phyloP scores from a whole-genome alignment of 2,329 filamentous ascomycete species.

The Penicillium sp. region DNA sequence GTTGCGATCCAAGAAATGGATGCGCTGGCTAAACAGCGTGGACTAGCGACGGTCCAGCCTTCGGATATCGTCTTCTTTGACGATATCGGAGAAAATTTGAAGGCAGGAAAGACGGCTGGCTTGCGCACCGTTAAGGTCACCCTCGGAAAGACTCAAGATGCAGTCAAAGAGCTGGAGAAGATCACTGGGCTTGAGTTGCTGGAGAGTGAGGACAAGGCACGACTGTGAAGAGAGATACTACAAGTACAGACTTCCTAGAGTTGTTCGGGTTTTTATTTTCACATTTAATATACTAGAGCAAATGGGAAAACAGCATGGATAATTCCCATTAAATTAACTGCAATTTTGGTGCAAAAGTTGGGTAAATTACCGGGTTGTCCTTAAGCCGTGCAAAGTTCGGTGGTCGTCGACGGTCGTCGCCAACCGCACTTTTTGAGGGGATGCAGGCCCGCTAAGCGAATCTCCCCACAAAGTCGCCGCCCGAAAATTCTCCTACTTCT shows the following conservation, averaged over 20 bases:
- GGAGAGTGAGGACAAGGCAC: slow-evolving; percentile 37
- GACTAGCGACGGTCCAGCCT: slow-evolving; percentile 56
- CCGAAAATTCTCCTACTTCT: slow-evolving; percentile 33
- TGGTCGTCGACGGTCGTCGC: slow-evolving; percentile 35
- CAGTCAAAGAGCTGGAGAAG: slow-evolving; percentile 76
- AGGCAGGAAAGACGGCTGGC: slow-evolving; percentile 70
- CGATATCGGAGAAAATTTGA: slow-evolving; percentile 91
- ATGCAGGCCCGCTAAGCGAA: slow-evolving; percentile 44
- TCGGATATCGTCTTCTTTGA: slow-evolving; percentile 82
- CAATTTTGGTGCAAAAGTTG: neutral
- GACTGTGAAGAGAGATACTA: slow-evolving; percentile 24
- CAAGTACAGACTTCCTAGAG: neutral
- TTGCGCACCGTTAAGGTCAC: slow-evolving; percentile 82
- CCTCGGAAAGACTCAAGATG: slow-evolving; percentile 73
- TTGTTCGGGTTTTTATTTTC: neutral
- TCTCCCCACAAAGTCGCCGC: slow-evolving; percentile 41
- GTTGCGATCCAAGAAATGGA: slow-evolving; percentile 67
- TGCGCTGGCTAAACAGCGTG: slow-evolving; percentile 58
- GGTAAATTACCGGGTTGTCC: neutral
- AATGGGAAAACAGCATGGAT: neutral
- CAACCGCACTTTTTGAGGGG: slow-evolving; percentile 39
- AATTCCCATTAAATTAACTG: neutral
- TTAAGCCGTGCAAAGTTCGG: neutral
- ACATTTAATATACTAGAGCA: neutral
- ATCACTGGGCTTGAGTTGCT: slow-evolving; percentile 63